Conservation (phyloP, 2,329 filamentous ascomycete genomes). For the Cladophialophora exuberans region DNA sequence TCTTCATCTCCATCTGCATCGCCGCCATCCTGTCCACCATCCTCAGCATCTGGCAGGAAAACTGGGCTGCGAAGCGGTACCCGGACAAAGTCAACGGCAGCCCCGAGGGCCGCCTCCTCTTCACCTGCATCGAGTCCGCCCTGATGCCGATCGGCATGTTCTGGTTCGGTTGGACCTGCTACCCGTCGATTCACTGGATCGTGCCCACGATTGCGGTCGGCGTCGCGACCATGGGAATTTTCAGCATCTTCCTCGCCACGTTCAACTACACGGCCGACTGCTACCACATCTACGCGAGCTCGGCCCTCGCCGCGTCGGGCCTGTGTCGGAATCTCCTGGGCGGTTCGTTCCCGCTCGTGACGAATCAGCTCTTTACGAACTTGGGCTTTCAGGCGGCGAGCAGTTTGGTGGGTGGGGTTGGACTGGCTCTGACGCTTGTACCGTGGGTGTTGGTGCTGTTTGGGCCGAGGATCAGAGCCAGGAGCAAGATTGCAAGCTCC, state of each 20-base stretch:
- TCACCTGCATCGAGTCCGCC: constrained; percentile 75
- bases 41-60: constrained; percentile 72
- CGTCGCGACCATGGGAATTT: constrained; percentile 82
- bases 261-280: constrained; percentile 93
- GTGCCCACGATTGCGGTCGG: constrained; percentile 70
- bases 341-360: constrained; percentile 79
- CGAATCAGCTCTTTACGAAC: constrained; percentile 70
- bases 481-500: constrained; percentile 70
- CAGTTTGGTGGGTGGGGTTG: constrained; percentile 74
- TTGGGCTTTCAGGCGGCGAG: constrained; percentile 73
- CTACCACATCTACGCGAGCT: constrained; percentile 83
- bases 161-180: constrained; percentile 71
- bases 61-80: constrained; percentile 46
- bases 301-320: constrained; percentile 83
- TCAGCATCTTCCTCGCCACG: constrained; percentile 80
- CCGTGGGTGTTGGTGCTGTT: constrained; percentile 84
- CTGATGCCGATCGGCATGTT: constrained; percentile 80
- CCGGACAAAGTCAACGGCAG: constrained; percentile 44
- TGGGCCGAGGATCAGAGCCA: constrained; percentile 72
- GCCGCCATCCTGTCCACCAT: constrained; percentile 68
- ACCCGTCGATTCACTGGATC: constrained; percentile 69
- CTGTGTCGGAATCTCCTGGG: constrained; percentile 85
- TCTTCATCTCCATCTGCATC: constrained; percentile 74
- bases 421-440: constrained; percentile 68
- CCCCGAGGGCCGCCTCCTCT: constrained; percentile 81